Percentiles rank a stretch among this genome's conserved stretches.
phyloP scores from a whole-genome alignment of 2,329 filamentous ascomycete genomes.

The Alternaria rosae region DNA sequence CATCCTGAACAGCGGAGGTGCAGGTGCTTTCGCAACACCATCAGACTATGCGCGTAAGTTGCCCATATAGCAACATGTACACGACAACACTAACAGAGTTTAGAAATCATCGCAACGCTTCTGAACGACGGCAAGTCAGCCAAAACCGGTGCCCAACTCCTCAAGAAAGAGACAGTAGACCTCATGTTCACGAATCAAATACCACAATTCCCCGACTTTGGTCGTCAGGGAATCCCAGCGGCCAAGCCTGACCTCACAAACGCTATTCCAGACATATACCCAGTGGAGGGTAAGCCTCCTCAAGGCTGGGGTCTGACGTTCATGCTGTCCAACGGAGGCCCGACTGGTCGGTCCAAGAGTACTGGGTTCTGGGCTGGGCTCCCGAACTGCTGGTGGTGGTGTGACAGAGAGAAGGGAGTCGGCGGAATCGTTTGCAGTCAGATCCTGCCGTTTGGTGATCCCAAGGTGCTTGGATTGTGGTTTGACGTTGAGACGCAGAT shows the following conservation, averaged over 20 bases:
- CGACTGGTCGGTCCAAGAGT: slow-evolving; percentile 36
- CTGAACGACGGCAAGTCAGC: slow-evolving; percentile 70
- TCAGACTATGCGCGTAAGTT: slow-evolving; percentile 65
- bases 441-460: slow-evolving; percentile 41
- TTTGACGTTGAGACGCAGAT: slow-evolving; percentile 14
- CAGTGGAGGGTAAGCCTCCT: slow-evolving; percentile 54
- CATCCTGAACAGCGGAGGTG: slow-evolving; percentile 67
- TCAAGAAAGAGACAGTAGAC: slow-evolving; percentile 65
- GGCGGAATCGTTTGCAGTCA: slow-evolving; percentile 49
- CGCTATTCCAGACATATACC: slow-evolving; percentile 59
- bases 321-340: slow-evolving; percentile 55
- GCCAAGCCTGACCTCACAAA: slow-evolving; percentile 62
- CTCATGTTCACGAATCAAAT: slow-evolving; percentile 71
- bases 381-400: slow-evolving; percentile 69
- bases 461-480: slow-evolving; percentile 25
- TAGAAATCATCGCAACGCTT: slow-evolving; percentile 66
- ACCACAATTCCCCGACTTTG: slow-evolving; percentile 60
- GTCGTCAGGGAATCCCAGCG: slow-evolving; percentile 54
- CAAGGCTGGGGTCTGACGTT: slow-evolving; percentile 71
- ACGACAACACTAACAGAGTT: slow-evolving; percentile 9
- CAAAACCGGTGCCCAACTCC: slow-evolving; percentile 61
- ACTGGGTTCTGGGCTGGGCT: slow-evolving; percentile 66
- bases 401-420: slow-evolving; percentile 65
- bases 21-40: slow-evolving; percentile 65
- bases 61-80: background rate